Percentiles rank a stretch among this genome's conserved stretches.
Evolutionary conservation across 768 basidiomycete species (phyloP).

Genomic region (Coprinellus aureogranulatus): DNA sequence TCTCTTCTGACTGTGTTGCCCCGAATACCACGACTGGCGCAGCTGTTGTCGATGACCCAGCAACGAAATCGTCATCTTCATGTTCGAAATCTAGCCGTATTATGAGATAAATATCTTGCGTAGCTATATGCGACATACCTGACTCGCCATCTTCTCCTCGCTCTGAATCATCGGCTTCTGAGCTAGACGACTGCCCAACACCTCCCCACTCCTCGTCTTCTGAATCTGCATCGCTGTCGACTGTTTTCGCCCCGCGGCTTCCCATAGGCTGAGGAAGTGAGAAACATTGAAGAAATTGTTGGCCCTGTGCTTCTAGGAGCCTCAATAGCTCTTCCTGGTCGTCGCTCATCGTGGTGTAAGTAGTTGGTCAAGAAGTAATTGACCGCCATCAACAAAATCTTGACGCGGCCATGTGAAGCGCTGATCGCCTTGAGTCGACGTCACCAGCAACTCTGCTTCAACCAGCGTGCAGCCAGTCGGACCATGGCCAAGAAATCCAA

Average conservation of each 20-base stretch:
- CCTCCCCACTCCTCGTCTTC: constrained; percentile 44
- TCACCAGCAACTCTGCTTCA: background rate
- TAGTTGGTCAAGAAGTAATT: background rate
- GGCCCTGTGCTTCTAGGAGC: constrained; percentile 46
- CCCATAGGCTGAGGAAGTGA: constrained; percentile 23
- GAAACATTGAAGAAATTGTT: constrained; percentile 47
- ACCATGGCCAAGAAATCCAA: constrained; percentile 27
- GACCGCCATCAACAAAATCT: background rate
- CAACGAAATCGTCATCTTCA: constrained; percentile 45
- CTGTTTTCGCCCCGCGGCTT: too few relatives aligned
- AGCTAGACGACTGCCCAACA: constrained; percentile 22
- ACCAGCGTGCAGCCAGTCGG: background rate
- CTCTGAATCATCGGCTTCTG: constrained; percentile 13
- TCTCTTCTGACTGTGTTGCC: constrained; percentile 19
- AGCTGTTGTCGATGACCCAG: constrained; percentile 30
- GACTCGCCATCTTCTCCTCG: constrained; percentile 9
- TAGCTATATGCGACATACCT: background rate
- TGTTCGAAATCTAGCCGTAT: constrained; percentile 37
- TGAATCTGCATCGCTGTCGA: constrained; percentile 12
- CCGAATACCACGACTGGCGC: constrained; percentile 57
- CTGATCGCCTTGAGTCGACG: background rate
- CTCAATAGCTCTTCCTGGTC: constrained; percentile 37
- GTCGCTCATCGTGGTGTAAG: constrained; percentile 21
- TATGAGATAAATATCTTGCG: background rate
- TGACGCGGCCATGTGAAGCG: background rate